These are phyloP conservation scores for Polysphondylium violaceum DNA, from an alignment of 78 protist species.

Conservation along the genomic window DNA sequence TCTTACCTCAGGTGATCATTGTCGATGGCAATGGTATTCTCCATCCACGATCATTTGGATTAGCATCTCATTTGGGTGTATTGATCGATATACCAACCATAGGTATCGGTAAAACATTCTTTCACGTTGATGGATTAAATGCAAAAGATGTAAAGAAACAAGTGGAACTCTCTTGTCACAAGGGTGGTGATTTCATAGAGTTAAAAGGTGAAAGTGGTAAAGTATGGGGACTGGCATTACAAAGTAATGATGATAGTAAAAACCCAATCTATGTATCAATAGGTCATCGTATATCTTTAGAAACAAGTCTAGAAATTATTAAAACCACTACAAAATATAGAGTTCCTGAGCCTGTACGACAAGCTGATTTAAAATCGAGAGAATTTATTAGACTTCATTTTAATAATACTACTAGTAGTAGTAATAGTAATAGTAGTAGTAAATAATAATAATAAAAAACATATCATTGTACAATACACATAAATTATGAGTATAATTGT, in stretches of 20 bases:
- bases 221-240: conserved; percentile 47
- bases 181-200: conserved; percentile 8
- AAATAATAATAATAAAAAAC: not conserved
- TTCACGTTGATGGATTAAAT: conserved; percentile 58
- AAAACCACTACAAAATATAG: conserved; percentile 12
- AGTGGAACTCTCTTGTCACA: not conserved
- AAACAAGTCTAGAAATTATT: conserved; percentile 8
- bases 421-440: not conserved
- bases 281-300: conserved; percentile 73
- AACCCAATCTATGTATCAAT: conserved; percentile 73
- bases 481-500: too few relatives aligned
- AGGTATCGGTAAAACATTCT: conserved; percentile 82
- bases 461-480: not conserved
- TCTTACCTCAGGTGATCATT: conserved; percentile 74
- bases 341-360: conserved; percentile 71
- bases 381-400: conserved; percentile 58
- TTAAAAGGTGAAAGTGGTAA: conserved; percentile 48
- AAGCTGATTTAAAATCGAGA: conserved; percentile 76
- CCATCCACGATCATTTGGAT: conserved; percentile 79
- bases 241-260: not conserved
- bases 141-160: conserved; percentile 32
- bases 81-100: conserved; percentile 68
- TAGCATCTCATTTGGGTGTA: conserved; percentile 85
- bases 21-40: conserved; percentile 85
- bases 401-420: conserved; percentile 20